Base-by-base conservation (phyloP, 805 yeast species). In the Tetrapisispora nanseiensis region DNA sequence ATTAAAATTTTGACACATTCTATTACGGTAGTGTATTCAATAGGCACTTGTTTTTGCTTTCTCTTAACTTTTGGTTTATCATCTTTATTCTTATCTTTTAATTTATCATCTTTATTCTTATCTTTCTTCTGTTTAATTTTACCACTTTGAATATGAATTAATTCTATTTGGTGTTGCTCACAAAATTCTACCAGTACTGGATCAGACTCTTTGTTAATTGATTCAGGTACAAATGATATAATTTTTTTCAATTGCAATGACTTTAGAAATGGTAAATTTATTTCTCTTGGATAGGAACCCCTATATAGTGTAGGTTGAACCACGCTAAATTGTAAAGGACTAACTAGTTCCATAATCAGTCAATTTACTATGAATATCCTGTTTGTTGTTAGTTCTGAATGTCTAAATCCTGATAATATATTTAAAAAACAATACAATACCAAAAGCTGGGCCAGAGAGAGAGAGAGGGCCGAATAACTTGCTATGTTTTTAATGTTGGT, bases 231-330 rank as follows among this genome's bases (percentile, higher is more conserved):
- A 40, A 92, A 57, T 5, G 95, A 80, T 6, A 90, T 68, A 39
- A 90, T 78, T 9, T 89, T 81, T 52, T 71, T 78, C 43, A 92
- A 68, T 32, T 73, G 65, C 26, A 89, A 69, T 27, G 86, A 70
- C 48, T 71, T 67, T 9, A 92, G 65, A 54, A 81, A 92, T 8
- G 80, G 70, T 46, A 75, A 70, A 55, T 86, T 89, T 43, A 80
- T 71, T 37, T 78, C 76, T 40, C 92, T 71, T 1, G 97, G 97
- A 52, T 83, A 85, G 1, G 94, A 82, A 0, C 97, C 97, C 36
- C 97, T 65, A 54, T 79, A 83, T 4, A 90, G 65, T 38, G 73
- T 68, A 2, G 82, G 76, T 52, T 82, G 85, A 2, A 89, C 76
- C 13, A 76, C 69, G 39, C 79, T 77, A 61, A 82, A 92, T 45